These are phyloP conservation scores for Pyrenophora graminea DNA, from an alignment of 2,329 filamentous ascomycete species.

Conservation along the genomic window DNA sequence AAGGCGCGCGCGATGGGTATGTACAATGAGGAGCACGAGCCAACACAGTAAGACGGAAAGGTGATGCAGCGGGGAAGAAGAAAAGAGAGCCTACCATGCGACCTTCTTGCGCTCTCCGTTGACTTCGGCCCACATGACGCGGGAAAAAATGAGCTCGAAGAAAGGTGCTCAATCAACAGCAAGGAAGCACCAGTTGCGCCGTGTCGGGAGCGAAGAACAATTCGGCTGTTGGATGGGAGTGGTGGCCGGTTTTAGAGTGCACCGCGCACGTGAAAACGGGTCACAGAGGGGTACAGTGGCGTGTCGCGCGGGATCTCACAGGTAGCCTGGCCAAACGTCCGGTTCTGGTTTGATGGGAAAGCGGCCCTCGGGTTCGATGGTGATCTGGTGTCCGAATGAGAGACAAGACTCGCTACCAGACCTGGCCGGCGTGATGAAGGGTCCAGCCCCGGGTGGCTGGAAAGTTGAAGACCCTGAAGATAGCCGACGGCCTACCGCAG, in stretches of 20 bases:
- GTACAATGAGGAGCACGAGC: neutral
- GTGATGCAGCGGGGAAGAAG: neutral
- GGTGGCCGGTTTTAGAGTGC: constrained; percentile 22
- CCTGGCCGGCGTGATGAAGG: constrained; percentile 27
- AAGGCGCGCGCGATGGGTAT: neutral
- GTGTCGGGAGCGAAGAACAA: constrained; percentile 25
- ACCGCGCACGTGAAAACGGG: constrained; percentile 34
- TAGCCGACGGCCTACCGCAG: constrained; percentile 25
- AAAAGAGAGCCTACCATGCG: constrained; percentile 64
- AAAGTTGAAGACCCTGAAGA: constrained; percentile 22
- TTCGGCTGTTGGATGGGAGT: constrained; percentile 21
- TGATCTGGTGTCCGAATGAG: constrained; percentile 14
- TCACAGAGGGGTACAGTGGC: constrained; percentile 33
- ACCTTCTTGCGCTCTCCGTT: constrained; percentile 75
- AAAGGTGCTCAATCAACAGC: constrained; percentile 39
- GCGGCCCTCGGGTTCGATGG: constrained; percentile 29
- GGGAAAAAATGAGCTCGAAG: constrained; percentile 31
- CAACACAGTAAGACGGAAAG: neutral
- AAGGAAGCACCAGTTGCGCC: constrained; percentile 20
- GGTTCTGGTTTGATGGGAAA: constrained; percentile 27
- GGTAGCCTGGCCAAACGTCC: constrained; percentile 18
- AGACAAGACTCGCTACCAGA: constrained; percentile 20
- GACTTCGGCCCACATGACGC: constrained; percentile 62
- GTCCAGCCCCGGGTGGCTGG: constrained; percentile 29
- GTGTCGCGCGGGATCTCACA: constrained; percentile 22